These are phyloP conservation scores for Calamus simplicifolius DNA, from an alignment of 176 grass and related monocot genomes.

Conservation along the genomic window DNA sequence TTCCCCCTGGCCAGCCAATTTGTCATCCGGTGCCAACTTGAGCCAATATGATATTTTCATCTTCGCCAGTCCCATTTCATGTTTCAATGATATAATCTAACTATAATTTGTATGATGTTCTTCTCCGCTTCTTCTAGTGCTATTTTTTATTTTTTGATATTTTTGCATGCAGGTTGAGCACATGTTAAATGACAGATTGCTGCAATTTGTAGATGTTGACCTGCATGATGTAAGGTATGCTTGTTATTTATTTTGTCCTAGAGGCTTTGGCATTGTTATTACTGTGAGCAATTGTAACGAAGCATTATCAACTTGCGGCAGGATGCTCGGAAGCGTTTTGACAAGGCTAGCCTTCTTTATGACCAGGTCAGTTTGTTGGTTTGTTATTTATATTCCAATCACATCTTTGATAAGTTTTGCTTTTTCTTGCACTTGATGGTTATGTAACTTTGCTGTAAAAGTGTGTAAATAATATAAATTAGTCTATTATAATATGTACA, in stretches of 20 bases:
- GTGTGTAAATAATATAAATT: too few relatives aligned
- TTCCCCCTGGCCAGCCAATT: too few relatives aligned
- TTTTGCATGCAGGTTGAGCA: slow-evolving; percentile 66
- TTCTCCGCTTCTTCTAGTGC: not conserved
- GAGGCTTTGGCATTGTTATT: slow-evolving; percentile 11
- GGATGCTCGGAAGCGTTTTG: slow-evolving; percentile 91
- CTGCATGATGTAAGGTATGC: slow-evolving; percentile 88
- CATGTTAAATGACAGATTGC: slow-evolving; percentile 92
- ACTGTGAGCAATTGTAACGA: not conserved
- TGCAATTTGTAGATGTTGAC: slow-evolving; percentile 96
- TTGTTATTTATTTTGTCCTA: slow-evolving; percentile 6
- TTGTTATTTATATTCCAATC: not conserved
- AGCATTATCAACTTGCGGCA: slow-evolving; percentile 15
- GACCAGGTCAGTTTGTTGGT: slow-evolving; percentile 61
- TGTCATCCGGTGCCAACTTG: too few relatives aligned
- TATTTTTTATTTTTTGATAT: slow-evolving; percentile 4
- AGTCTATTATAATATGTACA: too few relatives aligned
- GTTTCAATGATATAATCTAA: too few relatives aligned
- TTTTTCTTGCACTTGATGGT: too few relatives aligned
- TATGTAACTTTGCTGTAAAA: too few relatives aligned
- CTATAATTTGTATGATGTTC: not conserved
- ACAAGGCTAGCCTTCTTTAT: slow-evolving; percentile 94
- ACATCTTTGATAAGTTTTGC: too few relatives aligned
- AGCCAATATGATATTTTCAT: too few relatives aligned
- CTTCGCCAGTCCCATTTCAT: too few relatives aligned